Conservation (phyloP, 1,284 basidiomycete species). For the Heliocybe sulcata region DNA sequence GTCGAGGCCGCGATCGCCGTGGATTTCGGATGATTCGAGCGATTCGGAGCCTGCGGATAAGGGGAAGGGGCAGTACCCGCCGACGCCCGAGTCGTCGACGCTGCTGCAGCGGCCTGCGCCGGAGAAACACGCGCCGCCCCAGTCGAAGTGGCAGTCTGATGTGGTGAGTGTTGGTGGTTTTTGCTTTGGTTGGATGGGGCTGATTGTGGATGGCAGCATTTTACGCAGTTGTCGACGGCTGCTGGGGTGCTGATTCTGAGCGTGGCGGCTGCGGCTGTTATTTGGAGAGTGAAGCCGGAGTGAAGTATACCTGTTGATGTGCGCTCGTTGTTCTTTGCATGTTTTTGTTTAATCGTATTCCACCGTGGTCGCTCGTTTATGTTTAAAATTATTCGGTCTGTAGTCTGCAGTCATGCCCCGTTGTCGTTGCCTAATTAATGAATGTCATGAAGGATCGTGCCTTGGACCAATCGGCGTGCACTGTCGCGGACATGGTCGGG, state of each 20-base stretch:
- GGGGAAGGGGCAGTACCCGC: background rate
- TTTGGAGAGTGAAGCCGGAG: conserved; percentile 56
- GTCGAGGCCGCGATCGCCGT: background rate
- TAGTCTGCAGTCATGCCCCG: background rate
- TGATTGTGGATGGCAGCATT: conserved; percentile 10
- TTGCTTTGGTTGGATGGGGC: background rate
- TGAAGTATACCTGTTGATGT: background rate
- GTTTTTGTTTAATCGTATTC: background rate
- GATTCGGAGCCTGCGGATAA: conserved; percentile 23
- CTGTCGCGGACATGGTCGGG: too few species aligned
- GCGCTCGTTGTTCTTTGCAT: background rate
- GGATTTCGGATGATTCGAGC: conserved; percentile 14
- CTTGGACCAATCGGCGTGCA: too few species aligned
- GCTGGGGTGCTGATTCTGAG: conserved; percentile 53
- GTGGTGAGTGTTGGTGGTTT: background rate
- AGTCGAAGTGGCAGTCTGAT: background rate
- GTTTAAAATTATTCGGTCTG: background rate
- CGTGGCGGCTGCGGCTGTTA: conserved; percentile 58
- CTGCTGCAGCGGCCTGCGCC: background rate
- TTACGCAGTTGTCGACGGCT: conserved; percentile 28
- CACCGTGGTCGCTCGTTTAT: background rate
- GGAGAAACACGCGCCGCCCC: background rate
- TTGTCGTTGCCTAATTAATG: background rate
- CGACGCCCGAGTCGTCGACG: background rate
- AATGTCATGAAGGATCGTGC: background rate